Conservation (phyloP, 78 protist species). For the Protostelium mycophagum region DNA sequence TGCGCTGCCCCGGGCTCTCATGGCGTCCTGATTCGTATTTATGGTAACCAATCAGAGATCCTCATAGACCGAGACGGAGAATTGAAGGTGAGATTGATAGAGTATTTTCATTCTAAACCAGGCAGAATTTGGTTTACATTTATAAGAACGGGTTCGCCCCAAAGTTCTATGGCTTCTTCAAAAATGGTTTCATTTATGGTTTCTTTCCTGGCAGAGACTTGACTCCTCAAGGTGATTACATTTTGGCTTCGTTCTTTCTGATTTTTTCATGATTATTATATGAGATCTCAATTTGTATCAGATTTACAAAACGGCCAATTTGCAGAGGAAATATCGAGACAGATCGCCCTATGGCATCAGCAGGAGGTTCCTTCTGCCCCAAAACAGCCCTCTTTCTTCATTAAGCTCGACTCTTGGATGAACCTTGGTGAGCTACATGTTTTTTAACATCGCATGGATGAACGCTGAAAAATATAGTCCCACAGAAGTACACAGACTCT, state of each 20-base stretch:
- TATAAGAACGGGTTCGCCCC: slow-evolving; percentile 54
- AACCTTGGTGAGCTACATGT: not conserved
- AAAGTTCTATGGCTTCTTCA: slow-evolving; percentile 57
- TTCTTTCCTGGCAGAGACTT: slow-evolving; percentile 34
- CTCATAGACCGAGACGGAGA: slow-evolving; percentile 62
- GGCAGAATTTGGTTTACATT: not conserved
- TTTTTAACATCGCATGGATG: not conserved
- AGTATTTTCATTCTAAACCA: slow-evolving; percentile 11
- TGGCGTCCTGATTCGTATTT: slow-evolving; percentile 49
- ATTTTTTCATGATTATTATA: not conserved
- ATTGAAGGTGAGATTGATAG: slow-evolving; percentile 43
- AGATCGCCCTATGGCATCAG: slow-evolving; percentile 43
- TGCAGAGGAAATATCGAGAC: slow-evolving; percentile 20
- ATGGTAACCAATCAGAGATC: slow-evolving; percentile 54
- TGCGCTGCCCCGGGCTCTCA: not conserved
- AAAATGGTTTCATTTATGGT: slow-evolving; percentile 60
- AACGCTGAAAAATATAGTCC: not conserved
- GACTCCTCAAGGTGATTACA: not conserved
- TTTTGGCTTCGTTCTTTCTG: slow-evolving; percentile 6
- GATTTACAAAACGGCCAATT: slow-evolving; percentile 18
- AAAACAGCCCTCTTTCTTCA: slow-evolving; percentile 36
- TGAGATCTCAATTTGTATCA: not conserved
- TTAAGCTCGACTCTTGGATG: slow-evolving; percentile 31
- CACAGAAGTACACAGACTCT: not conserved
- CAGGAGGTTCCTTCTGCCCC: slow-evolving; percentile 50